Percentiles rank a stretch among this genome's conserved stretches.
phyloP scores from a whole-genome alignment of 495 filamentous ascomycete species.

The Aspergillus baeticus region DNA sequence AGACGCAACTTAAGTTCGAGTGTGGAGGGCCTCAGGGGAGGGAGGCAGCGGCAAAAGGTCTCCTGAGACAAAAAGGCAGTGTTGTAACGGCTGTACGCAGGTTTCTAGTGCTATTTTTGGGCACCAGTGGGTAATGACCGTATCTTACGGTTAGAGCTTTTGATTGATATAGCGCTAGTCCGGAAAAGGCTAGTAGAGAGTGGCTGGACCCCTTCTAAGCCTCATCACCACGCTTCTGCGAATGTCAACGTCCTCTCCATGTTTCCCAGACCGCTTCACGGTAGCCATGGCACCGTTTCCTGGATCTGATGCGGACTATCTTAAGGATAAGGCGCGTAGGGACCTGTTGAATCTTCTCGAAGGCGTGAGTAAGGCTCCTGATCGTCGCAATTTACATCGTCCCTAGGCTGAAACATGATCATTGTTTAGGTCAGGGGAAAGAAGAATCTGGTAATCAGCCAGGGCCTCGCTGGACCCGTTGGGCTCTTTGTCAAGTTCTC shows the following conservation, averaged over 20 bases:
- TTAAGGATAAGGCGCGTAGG: conserved; percentile 79
- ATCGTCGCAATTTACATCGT: background rate
- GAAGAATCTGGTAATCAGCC: conserved; percentile 96
- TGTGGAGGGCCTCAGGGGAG: conserved; percentile 12
- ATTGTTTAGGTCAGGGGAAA: conserved; percentile 81
- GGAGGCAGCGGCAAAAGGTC: conserved; percentile 19
- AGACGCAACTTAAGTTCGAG: conserved; percentile 13
- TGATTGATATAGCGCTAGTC: conserved; percentile 15
- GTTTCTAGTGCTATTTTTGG: background rate
- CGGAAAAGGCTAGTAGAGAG: conserved; percentile 14
- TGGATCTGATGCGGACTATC: conserved; percentile 75
- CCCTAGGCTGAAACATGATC: conserved; percentile 25
- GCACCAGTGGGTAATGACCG: conserved; percentile 16
- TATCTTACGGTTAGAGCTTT: conserved; percentile 18
- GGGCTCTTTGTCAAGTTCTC: conserved; percentile 94
- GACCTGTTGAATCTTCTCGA: conserved; percentile 85
- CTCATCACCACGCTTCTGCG: conserved; percentile 15
- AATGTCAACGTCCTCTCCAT: conserved; percentile 15
- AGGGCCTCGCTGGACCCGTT: conserved; percentile 82
- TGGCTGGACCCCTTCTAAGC: conserved; percentile 21
- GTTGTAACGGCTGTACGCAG: conserved; percentile 11
- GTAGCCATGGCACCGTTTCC: conserved; percentile 62
- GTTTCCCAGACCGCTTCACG: conserved; percentile 24
- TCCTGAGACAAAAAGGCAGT: conserved; percentile 17
- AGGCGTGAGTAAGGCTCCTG: conserved; percentile 71